Evolutionary conservation across 2,329 filamentous ascomycete genomes (phyloP).

Genomic region (Furcasterigmium furcatum): DNA sequence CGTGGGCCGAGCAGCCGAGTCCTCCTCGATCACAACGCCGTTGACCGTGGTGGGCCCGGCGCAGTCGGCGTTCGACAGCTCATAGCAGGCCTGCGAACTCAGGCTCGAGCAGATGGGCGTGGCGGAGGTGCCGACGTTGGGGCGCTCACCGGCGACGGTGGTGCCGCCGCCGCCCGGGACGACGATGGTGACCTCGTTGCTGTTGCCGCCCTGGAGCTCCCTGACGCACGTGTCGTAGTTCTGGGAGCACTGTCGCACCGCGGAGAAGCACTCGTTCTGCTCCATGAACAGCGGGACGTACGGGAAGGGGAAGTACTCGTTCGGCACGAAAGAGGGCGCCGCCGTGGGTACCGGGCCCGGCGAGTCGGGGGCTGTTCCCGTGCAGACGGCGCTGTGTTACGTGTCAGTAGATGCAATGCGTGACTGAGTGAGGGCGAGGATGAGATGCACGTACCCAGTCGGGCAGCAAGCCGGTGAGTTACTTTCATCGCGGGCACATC

Average conservation of each 20-base stretch:
- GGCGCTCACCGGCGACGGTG: conserved; percentile 41
- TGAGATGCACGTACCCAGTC: conserved; percentile 45
- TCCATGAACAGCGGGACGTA: conserved; percentile 54
- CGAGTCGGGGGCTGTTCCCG: conserved; percentile 46
- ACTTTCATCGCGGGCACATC: conserved; percentile 45
- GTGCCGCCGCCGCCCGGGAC: conserved; percentile 51
- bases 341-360: conserved; percentile 32
- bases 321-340: conserved; percentile 49
- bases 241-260: conserved; percentile 45
- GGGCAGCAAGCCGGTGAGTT: conserved; percentile 53
- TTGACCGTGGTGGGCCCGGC: conserved; percentile 13
- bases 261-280: conserved; percentile 46
- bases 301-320: conserved; percentile 58
- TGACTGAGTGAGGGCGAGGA: too few relatives aligned
- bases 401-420: neutral
- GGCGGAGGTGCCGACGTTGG: conserved; percentile 40
- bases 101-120: conserved; percentile 54
- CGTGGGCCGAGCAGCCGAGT: conserved; percentile 7
- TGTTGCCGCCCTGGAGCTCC: conserved; percentile 37
- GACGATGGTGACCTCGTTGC: conserved; percentile 52
- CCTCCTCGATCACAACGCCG: conserved; percentile 11
- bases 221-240: conserved; percentile 54
- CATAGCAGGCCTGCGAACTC: conserved; percentile 48
- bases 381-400: conserved; percentile 45
- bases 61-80: conserved; percentile 38